Conservation (phyloP, 1,284 basidiomycete genomes). For the Fomitopsis palustris region DNA sequence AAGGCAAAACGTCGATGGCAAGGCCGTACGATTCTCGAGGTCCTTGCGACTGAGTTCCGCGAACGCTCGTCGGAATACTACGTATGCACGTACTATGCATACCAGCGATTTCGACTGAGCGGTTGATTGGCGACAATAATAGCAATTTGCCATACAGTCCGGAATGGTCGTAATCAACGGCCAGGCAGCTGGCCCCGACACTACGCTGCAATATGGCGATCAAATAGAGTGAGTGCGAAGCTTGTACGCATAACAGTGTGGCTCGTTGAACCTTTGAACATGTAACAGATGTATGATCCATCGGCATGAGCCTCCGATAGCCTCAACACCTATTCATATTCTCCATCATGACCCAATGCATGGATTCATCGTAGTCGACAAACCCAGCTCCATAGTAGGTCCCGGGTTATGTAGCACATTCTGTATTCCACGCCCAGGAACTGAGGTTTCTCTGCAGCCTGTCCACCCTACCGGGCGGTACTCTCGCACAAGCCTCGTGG, state of each 20-base stretch:
- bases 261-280: no score
- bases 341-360: constrained; percentile 75
- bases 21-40: constrained; percentile 79
- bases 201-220: constrained; percentile 85
- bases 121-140: constrained; percentile 5
- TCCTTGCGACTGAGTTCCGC: constrained; percentile 87
- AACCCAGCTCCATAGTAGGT: constrained; percentile 88
- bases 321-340: constrained; percentile 82
- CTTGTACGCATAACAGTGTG: no score
- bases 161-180: constrained; percentile 95
- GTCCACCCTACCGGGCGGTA: constrained; percentile 90
- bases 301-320: constrained; percentile 94
- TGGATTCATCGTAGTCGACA: constrained; percentile 89
- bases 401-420: no score
- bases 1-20: constrained; percentile 93
- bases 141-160: constrained; percentile 91
- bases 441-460: no score
- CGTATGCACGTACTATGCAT: constrained; percentile 47
- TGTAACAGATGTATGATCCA: constrained; percentile 83
- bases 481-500: constrained; percentile 83
- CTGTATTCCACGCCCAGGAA: no score
- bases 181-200: constrained; percentile 73
- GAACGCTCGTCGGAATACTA: constrained; percentile 92
- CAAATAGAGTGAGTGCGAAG: constrained; percentile 73
- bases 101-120: neutral